Percentiles rank a stretch among this genome's conserved stretches.
Evolutionary conservation across 257 asterid species (phyloP).

Genomic region (Coffea eugenioides): DNA sequence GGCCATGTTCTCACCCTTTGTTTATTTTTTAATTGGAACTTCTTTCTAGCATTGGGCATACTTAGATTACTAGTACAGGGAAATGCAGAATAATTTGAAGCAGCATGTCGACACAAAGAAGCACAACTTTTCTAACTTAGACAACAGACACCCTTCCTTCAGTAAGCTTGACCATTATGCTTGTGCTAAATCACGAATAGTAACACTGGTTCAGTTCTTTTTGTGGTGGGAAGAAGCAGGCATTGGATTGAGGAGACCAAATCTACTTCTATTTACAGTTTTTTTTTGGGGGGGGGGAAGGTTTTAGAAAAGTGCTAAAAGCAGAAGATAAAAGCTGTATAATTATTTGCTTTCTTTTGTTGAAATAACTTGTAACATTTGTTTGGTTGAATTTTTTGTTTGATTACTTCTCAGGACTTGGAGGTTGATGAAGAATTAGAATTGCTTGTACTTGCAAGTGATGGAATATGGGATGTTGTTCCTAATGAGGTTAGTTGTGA

Average conservation of each 20-base stretch:
- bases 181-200: too few species aligned
- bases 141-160: not conserved
- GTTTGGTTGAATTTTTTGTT: not conserved
- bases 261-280: not conserved
- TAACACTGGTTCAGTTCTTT: not conserved
- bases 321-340: not conserved
- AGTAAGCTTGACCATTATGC: not conserved
- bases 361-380: not conserved
- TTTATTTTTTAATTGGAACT: not conserved
- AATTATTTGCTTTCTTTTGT: not conserved
- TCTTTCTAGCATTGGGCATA: not conserved
- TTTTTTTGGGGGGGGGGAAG: too few species aligned
- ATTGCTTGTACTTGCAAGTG: slow-evolving; percentile 89
- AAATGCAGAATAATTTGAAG: not conserved
- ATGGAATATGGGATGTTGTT: slow-evolving; percentile 98
- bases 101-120: not conserved
- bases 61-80: not conserved
- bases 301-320: not conserved
- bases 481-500: slow-evolving; percentile 65
- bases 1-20: not conserved
- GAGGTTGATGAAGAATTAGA: slow-evolving; percentile 82
- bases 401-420: slow-evolving; percentile 51
- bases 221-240: not conserved
- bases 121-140: not conserved
- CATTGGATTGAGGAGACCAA: not conserved